These are phyloP conservation scores for Raffaelea ambrosiae DNA, from an alignment of 2,329 filamentous ascomycete genomes.

Conservation along the genomic window DNA sequence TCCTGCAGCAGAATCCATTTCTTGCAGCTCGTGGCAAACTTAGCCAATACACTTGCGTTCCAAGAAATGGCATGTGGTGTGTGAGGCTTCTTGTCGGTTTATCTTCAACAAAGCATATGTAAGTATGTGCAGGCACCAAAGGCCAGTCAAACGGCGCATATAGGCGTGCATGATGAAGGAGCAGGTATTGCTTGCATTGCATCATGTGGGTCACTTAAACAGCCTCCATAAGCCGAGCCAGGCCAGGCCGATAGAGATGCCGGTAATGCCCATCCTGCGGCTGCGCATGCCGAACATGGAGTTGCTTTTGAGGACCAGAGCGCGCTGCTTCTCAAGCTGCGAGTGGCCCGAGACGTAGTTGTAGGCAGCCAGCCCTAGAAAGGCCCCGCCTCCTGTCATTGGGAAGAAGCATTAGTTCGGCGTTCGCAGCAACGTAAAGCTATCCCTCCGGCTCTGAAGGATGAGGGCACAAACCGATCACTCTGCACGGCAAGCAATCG, in stretches of 20 bases:
- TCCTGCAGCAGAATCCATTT: too few species aligned
- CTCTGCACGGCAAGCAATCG: conserved; percentile 63
- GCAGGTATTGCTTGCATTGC: too few species aligned
- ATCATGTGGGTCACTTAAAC: conserved; percentile 24
- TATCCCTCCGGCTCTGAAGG: too few species aligned
- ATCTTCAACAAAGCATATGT: too few species aligned
- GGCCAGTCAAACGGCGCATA: too few species aligned
- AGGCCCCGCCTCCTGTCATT: conserved; percentile 71
- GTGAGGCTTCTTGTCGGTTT: too few species aligned
- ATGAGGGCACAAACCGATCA: conserved; percentile 62
- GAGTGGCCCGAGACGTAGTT: conserved; percentile 67
- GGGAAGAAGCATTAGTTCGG: conserved; percentile 1
- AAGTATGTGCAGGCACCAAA: too few species aligned
- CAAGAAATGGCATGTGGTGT: too few species aligned
- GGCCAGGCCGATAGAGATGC: conserved; percentile 58
- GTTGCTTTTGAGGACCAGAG: conserved; percentile 58
- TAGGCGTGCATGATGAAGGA: too few species aligned
- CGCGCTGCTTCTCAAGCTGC: conserved; percentile 59
- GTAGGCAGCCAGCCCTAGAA: conserved; percentile 67
- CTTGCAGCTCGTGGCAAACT: too few species aligned
- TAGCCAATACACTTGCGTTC: too few species aligned
- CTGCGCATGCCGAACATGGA: conserved; percentile 66
- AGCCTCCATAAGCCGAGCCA: conserved; percentile 65
- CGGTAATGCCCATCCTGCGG: conserved; percentile 56
- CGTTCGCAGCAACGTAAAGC: too few species aligned